A percentile compares a stretch with the other conserved stretches of the same genome.
Evolutionary conservation across 2,329 filamentous ascomycete species (phyloP).

Genomic region (Hypoxylon sp.): DNA sequence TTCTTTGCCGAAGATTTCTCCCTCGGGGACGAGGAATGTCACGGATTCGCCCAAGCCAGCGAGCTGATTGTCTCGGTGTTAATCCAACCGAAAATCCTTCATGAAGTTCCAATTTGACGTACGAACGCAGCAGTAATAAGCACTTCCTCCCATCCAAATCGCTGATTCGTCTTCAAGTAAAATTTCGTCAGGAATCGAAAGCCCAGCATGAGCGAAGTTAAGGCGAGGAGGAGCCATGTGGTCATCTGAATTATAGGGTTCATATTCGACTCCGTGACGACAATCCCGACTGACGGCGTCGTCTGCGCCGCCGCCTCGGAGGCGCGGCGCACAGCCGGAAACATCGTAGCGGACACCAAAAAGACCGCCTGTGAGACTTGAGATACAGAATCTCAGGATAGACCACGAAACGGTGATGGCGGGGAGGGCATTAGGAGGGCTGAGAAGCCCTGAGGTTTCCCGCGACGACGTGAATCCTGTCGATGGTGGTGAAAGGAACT

Average conservation of each 20-base stretch:
- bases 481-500: constrained; percentile 19
- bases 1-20: constrained; percentile 39
- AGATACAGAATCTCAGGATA: constrained; percentile 22
- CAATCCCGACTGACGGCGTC: constrained; percentile 28
- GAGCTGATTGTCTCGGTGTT: constrained; percentile 29
- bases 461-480: constrained; percentile 33
- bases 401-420: constrained; percentile 18
- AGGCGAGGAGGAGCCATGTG: constrained; percentile 44
- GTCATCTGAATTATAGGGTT: constrained; percentile 42
- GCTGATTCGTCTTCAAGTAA: constrained; percentile 41
- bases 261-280: constrained; percentile 37
- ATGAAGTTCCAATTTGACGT: constrained; percentile 11
- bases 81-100: constrained; percentile 5
- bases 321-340: constrained; percentile 29
- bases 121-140: constrained; percentile 41
- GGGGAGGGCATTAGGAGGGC: constrained; percentile 37
- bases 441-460: constrained; percentile 34
- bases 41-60: constrained; percentile 42
- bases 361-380: constrained; percentile 11
- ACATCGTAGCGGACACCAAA: constrained; percentile 25
- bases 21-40: constrained; percentile 36
- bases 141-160: constrained; percentile 42
- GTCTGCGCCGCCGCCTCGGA: constrained; percentile 17
- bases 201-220: constrained; percentile 41
- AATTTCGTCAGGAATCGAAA: constrained; percentile 44